Evolutionary conservation across 176 grass and related monocot species (phyloP).

Genomic region (Calamus simplicifolius): DNA sequence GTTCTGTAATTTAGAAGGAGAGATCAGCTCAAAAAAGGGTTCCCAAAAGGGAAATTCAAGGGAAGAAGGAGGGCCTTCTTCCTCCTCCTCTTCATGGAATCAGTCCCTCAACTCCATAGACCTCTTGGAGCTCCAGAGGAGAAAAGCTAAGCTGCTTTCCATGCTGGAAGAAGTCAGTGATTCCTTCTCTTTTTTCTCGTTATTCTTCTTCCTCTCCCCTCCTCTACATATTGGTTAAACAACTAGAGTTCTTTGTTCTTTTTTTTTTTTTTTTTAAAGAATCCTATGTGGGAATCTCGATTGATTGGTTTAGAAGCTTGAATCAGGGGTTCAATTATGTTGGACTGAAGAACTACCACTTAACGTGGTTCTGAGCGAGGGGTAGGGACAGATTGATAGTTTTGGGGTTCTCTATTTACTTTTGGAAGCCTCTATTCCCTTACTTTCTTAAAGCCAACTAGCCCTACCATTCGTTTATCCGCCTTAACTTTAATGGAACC

Average conservation of each 20-base stretch:
- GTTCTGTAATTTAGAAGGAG: constrained; percentile 9
- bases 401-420: constrained; percentile 2
- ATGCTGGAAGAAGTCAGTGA: constrained; percentile 21
- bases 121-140: constrained; percentile 16
- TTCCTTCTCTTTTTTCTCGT: neutral
- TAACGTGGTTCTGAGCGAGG: neutral
- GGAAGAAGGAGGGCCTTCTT: neutral
- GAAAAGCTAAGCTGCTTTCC: constrained; percentile 7
- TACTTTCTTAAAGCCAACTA: constrained; percentile 3
- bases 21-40: neutral
- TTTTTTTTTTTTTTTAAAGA: too few relatives aligned
- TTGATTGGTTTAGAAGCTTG: neutral
- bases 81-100: neutral
- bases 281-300: too few relatives aligned
- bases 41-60: neutral
- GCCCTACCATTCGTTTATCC: neutral
- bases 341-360: constrained; percentile 3
- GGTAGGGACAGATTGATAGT: neutral
- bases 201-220: neutral
- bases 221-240: too few relatives aligned
- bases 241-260: too few relatives aligned
- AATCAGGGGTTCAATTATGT: constrained; percentile 5
- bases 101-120: constrained; percentile 8
- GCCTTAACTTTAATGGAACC: constrained; percentile 8
- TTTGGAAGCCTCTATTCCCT: constrained; percentile 16